Conservation (phyloP, 2,329 filamentous ascomycete genomes). For the Alternaria alternata region DNA sequence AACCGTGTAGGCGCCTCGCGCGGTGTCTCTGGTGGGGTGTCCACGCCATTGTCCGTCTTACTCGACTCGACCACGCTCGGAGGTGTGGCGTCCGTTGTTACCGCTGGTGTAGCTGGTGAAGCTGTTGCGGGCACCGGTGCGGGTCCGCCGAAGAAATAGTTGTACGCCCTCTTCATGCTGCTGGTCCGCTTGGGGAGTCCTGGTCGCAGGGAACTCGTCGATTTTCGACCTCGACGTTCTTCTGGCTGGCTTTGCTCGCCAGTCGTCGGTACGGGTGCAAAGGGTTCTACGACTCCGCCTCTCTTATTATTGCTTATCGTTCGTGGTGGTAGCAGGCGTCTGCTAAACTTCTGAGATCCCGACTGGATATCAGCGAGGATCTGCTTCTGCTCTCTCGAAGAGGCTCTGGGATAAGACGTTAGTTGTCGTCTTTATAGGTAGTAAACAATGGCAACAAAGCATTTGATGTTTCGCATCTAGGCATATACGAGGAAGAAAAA, state of each 20-base stretch:
- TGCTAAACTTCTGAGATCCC: constrained; percentile 47
- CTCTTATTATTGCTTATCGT: constrained; percentile 33
- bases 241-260: constrained; percentile 36
- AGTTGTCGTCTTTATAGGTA: constrained; percentile 12
- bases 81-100: constrained; percentile 33
- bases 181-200: constrained; percentile 47
- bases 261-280: constrained; percentile 42
- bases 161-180: constrained; percentile 53
- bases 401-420: constrained; percentile 34
- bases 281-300: constrained; percentile 34
- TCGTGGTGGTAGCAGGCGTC: constrained; percentile 37
- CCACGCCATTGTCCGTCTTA: constrained; percentile 35
- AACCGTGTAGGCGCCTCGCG: constrained; percentile 25
- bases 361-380: constrained; percentile 51
- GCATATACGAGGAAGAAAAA: constrained; percentile 4
- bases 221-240: constrained; percentile 45
- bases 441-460: constrained; percentile 13
- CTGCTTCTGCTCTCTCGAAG: constrained; percentile 50
- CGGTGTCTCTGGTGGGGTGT: constrained; percentile 48
- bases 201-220: constrained; percentile 41
- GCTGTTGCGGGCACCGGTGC: constrained; percentile 32
- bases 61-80: constrained; percentile 30
- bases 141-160: constrained; percentile 50
- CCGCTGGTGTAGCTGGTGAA: constrained; percentile 39
- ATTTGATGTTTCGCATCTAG: constrained; percentile 1